Base-by-base conservation (phyloP, 345 rosid species). In the Laguncularia racemosa region DNA sequence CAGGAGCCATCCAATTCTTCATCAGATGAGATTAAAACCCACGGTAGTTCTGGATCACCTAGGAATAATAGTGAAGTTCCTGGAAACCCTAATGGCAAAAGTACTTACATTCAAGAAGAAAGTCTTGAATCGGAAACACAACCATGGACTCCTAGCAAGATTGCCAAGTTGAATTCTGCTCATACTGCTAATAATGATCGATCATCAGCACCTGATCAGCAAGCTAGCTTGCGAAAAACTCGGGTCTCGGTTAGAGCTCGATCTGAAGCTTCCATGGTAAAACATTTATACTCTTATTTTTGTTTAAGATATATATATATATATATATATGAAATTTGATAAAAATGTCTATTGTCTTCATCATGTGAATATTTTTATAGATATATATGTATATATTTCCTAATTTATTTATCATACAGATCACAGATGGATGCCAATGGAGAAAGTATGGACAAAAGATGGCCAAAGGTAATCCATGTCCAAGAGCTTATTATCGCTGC, bases 371-470 rank as follows among this genome's bases (percentile, higher is more conserved):
- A 33, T 33, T 6, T 33, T 2, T 3, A n/a, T n/a, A n/a, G n/a
- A n/a, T 21, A 33, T 15, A 20, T 14, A 38, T 43, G 1, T 10
- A 15, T n/a, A n/a, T n/a, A 44, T 57, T 10, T 6, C 12, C n/a
- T 21, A 3, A 16, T 3, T 19, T 16, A 45, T 20, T 57, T 18
- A 13, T 1, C 5, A 6, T 44, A 49, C 53, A 80, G 90, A 84
- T 84, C 16, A 74, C 72, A 17, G 90, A 84, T 76, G 86, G 90
- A 45, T 84, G 90, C 20, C 90, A 84, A 69, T 84, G 90, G 90
- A 55, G 86, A 57, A 81, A 84, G 57, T 84, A 81, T 64, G 90
- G 90, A 14, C 90, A 84, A 63, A 84, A 84, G 62, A 78, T 81
- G 82, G 90, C 86, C 0, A 84, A 84, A 55, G 90, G 86, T 59